A percentile compares a stretch with the other conserved stretches of the same genome.
Evolutionary conservation across 2,329 filamentous ascomycete genomes (phyloP).

Genomic region (Knoxdaviesia capensis): DNA sequence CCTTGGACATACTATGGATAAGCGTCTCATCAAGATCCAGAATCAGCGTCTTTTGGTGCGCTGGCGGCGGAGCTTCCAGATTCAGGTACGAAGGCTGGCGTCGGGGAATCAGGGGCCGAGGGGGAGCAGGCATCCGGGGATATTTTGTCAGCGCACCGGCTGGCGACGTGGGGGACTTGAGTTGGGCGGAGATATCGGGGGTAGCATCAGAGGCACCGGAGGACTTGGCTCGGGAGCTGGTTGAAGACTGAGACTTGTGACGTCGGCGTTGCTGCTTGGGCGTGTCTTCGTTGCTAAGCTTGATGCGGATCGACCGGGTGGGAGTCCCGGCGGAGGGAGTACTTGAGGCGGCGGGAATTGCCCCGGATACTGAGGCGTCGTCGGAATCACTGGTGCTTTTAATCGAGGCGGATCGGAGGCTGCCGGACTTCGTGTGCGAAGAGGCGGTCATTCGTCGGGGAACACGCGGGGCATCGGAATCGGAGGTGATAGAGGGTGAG

Average conservation of each 20-base stretch:
- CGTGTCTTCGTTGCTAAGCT: conserved; percentile 64
- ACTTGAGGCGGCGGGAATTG: conserved; percentile 30
- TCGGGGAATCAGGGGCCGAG: conserved; percentile 71
- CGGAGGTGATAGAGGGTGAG: background rate
- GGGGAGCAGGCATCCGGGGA: conserved; percentile 73
- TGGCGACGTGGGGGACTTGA: conserved; percentile 88
- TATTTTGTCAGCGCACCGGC: conserved; percentile 66
- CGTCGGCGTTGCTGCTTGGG: conserved; percentile 57
- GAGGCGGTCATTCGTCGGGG: background rate
- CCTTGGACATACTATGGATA: conserved; percentile 96
- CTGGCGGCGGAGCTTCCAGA: conserved; percentile 26
- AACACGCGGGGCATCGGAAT: conserved; percentile 2
- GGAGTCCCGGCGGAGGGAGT: conserved; percentile 1
- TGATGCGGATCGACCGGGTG: conserved; percentile 67
- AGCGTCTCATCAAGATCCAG: conserved; percentile 92
- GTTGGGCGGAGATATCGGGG: conserved; percentile 49
- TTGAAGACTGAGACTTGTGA: conserved; percentile 29
- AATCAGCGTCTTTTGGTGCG: conserved; percentile 78
- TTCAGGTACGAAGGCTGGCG: conserved; percentile 77
- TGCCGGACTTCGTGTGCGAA: background rate
- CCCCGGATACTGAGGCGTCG: background rate
- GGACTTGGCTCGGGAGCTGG: conserved; percentile 5
- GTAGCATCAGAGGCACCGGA: conserved; percentile 5
- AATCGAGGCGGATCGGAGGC: no score
- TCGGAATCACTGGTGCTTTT: no score